Evolutionary conservation across 108 stramenopile genomes (phyloP).

Genomic region (Fistulifera solaris): DNA sequence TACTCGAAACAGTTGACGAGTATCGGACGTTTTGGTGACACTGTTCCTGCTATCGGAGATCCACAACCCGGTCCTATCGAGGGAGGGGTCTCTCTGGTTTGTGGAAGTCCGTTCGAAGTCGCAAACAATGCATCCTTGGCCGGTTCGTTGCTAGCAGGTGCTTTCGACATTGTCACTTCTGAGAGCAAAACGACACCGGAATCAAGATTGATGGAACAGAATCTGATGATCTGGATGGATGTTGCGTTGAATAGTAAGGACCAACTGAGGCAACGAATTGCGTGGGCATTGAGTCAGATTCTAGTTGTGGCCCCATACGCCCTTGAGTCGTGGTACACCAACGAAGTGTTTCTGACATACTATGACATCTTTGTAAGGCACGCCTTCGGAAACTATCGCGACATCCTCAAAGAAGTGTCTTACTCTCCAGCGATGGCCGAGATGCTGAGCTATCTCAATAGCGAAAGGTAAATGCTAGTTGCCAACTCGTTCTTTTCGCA

Average conservation of each 20-base stretch:
- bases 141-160: not conserved
- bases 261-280: slow-evolving; percentile 37
- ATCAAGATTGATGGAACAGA: not conserved
- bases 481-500: no score
- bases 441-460: slow-evolving; percentile 21
- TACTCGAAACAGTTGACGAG: slow-evolving; percentile 5
- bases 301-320: slow-evolving; percentile 16
- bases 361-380: slow-evolving; percentile 71
- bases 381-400: slow-evolving; percentile 59
- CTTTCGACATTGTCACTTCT: slow-evolving; percentile 5
- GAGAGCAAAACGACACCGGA: not conserved
- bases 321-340: slow-evolving; percentile 4
- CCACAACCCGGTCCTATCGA: no score
- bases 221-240: slow-evolving; percentile 19
- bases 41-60: not conserved
- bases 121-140: slow-evolving; percentile 17
- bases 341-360: slow-evolving; percentile 28
- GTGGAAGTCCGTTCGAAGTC: slow-evolving; percentile 41
- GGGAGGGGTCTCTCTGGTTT: slow-evolving; percentile 16
- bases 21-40: slow-evolving; percentile 8
- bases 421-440: slow-evolving; percentile 40
- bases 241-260: slow-evolving; percentile 24
- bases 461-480: no score
- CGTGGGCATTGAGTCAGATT: slow-evolving; percentile 39
- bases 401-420: slow-evolving; percentile 48